These are phyloP conservation scores for Solanum pinnatisectum DNA, from an alignment of 257 asterid species.

Conservation along the genomic window DNA sequence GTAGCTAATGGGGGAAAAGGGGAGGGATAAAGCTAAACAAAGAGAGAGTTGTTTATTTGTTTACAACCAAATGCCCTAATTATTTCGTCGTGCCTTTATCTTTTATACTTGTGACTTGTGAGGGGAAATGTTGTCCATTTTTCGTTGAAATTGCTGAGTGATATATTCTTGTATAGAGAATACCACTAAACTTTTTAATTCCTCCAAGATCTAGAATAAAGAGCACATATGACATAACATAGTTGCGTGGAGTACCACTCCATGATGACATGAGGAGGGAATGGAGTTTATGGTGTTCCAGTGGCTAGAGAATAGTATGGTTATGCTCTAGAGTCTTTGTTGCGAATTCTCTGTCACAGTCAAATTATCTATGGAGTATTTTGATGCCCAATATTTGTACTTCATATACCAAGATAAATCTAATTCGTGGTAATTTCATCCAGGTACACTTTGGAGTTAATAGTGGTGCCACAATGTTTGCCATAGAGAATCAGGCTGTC, in stretches of 20 bases:
- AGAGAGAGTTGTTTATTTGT: neutral
- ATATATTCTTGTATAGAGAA: neutral
- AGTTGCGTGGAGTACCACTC: neutral
- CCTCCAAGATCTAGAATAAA: neutral
- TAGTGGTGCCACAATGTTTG: constrained; percentile 94
- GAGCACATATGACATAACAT: neutral
- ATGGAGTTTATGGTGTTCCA: neutral
- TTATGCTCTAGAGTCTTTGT: neutral
- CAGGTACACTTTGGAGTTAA: constrained; percentile 97
- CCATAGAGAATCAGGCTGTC: constrained; percentile 79
- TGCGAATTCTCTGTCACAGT: neutral
- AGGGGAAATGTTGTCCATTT: neutral
- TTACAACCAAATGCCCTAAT: neutral
- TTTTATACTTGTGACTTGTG: neutral
- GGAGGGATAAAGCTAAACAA: neutral
- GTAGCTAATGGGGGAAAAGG: neutral
- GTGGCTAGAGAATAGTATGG: neutral
- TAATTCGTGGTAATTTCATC: constrained; percentile 6
- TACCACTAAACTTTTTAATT: neutral
- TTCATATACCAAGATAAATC: neutral
- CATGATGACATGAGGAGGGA: neutral
- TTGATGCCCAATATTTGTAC: neutral
- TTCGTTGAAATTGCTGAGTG: neutral
- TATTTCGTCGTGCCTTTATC: neutral
- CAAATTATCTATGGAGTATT: neutral